Evolutionary conservation across 192 early-diverging fungal genomes (phyloP), one percentile per base, ranked within the genome.

Genomic region (Coemansia sp.): DNA sequence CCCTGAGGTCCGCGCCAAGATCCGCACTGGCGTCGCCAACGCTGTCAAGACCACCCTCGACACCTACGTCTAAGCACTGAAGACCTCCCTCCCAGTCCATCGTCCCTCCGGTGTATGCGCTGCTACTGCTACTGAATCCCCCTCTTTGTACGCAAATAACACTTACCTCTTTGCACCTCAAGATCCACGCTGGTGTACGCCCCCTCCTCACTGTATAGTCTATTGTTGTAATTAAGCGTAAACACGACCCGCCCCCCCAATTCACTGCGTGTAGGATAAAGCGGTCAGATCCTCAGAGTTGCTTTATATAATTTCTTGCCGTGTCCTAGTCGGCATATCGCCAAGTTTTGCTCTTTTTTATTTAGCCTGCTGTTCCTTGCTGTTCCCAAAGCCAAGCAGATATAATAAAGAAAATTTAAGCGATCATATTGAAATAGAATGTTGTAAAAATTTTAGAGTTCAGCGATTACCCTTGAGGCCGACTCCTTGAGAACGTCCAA

Each of bases 11-110:
- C 78, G 78, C 64, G 64, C 78, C 78, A 81, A 81, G 78, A 81
- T 81, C 70, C 78, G 78, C 64, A 72, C 74, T 52, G 78, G 78
- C 63, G 78, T 81, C 38, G 71, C 78, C 70, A 81, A 76, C 78
- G 78, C 78, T 57, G 73, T 81, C 78, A 81, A 81, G 78, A 81
- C 78, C 74, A 81, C 78, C 73, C 78, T 81, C 68, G 78, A 81
- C 74, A 81, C 78, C 74, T 81, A 81, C 70, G 69, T 81, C 74
- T 81, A 81, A 81, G 63, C 65, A 21, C 35, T 43, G 32, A 70
- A 72, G 16, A 13, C 33, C 37, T 14, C 52, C 38, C 43, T 40
- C 23, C 23, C 23, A 26, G 23, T 28, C n/a, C 65, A 66, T 26
- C 49, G 37, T 59, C 53, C 66, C 38, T 35, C 55, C 35, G 5